These are phyloP conservation scores for Pholiota conissans DNA, from an alignment of 768 basidiomycete genomes.

Conservation along the genomic window DNA sequence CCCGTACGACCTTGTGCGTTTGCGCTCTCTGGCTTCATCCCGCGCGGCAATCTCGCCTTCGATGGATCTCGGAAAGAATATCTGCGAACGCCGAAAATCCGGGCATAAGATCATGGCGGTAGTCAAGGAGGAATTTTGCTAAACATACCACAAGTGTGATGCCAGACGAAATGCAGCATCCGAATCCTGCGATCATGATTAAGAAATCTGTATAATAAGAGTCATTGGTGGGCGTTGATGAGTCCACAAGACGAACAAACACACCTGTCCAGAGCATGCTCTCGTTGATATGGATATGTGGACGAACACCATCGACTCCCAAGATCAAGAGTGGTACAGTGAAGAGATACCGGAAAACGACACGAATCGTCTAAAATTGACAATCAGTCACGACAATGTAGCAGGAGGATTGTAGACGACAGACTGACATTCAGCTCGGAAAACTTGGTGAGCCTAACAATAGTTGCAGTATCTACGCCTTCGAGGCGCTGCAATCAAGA, in stretches of 20 bases:
- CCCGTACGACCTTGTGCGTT: conserved; percentile 31
- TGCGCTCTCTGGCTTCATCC: conserved; percentile 45
- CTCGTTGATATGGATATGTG: conserved; percentile 65
- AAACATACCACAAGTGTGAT: conserved; percentile 67
- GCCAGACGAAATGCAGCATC: conserved; percentile 65
- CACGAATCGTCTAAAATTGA: conserved; percentile 56
- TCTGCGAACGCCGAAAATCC: conserved; percentile 38
- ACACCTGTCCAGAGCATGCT: conserved; percentile 54
- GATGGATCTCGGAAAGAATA: conserved; percentile 83
- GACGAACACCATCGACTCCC: conserved; percentile 65
- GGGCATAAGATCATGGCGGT: not conserved
- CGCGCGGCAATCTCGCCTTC: conserved; percentile 59
- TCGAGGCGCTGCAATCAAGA: conserved; percentile 45
- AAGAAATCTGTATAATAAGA: conserved; percentile 49
- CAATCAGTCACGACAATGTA: not conserved
- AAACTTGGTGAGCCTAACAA: conserved; percentile 76
- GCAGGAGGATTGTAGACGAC: not conserved
- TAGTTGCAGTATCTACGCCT: conserved; percentile 62
- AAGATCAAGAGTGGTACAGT: conserved; percentile 63
- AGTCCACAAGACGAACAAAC: not conserved
- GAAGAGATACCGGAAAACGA: conserved; percentile 75
- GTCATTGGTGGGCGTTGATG: not conserved
- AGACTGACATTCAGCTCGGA: conserved; percentile 76
- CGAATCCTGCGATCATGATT: conserved; percentile 55
- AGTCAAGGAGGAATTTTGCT: not conserved